phyloP scores from a whole-genome alignment of 2,329 filamentous ascomycete species.

The Hymenoscyphus repandus region DNA sequence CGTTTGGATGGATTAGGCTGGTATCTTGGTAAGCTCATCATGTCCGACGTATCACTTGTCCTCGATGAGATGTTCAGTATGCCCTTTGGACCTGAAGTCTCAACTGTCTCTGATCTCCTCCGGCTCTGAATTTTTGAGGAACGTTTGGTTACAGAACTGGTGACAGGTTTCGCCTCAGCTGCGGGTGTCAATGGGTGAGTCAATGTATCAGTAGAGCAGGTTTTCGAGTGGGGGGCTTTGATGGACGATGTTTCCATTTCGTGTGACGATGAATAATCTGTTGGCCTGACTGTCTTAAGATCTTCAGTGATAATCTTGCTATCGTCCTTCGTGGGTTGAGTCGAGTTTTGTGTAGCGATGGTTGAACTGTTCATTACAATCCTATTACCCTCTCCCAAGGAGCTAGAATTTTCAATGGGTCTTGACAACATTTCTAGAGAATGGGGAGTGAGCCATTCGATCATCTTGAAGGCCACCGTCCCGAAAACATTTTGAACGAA shows the following conservation, averaged over 20 bases:
- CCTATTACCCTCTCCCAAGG: not conserved
- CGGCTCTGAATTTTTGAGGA: conserved; percentile 7
- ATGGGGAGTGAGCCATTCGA: conserved; percentile 63
- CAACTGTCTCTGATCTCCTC: conserved; percentile 16
- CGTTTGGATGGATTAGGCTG: conserved; percentile 16
- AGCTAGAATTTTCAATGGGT: conserved; percentile 3
- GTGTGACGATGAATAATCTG: no score
- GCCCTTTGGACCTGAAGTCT: conserved; percentile 25
- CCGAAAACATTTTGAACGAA: conserved; percentile 62
- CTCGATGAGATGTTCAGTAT: conserved; percentile 22
- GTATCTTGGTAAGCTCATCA: conserved; percentile 5
- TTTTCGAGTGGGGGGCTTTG: conserved; percentile 1
- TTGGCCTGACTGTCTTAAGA: no score
- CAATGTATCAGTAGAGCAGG: not conserved
- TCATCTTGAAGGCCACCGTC: conserved; percentile 62
- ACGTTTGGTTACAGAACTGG: conserved; percentile 7
- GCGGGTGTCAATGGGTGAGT: not conserved
- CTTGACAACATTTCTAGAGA: conserved; percentile 27
- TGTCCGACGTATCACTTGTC: conserved; percentile 8
- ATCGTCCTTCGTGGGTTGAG: not conserved
- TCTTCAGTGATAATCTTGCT: no score
- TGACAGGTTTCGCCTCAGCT: conserved; percentile 6
- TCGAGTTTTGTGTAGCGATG: not conserved
- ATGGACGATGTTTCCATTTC: no score
- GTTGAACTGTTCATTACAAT: no score